Conservation (phyloP, 306 rosid species). For the Fragaria ananassa region DNA sequence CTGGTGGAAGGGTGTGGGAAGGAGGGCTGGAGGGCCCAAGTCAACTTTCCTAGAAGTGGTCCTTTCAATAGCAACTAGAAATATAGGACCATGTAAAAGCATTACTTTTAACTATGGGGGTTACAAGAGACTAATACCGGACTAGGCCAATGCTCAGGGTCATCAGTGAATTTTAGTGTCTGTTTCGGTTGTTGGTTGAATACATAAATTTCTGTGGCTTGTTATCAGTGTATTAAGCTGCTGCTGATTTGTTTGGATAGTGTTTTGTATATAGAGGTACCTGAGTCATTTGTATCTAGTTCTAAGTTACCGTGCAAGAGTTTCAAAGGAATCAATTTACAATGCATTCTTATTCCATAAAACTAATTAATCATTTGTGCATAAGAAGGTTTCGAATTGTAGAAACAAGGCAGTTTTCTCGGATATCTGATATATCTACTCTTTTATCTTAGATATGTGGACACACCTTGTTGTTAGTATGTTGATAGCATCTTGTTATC, state of each 20-base stretch:
- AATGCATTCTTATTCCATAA: not conserved
- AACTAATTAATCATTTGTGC: not conserved
- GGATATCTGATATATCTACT: not conserved
- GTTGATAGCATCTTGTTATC: not conserved
- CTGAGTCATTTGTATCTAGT: not conserved
- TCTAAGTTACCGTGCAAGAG: not conserved
- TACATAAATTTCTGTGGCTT: not conserved
- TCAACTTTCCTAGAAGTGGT: not conserved
- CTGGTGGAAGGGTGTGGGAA: not conserved
- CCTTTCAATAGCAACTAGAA: not conserved
- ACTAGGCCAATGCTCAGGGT: not conserved
- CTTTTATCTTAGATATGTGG: not conserved
- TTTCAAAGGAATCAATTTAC: not conserved
- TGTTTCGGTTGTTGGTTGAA: not conserved
- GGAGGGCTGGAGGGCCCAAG: too few relatives aligned
- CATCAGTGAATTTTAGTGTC: not conserved
- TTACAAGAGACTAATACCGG: not conserved
- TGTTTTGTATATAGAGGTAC: not conserved
- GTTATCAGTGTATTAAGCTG: not conserved
- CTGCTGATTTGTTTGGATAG: not conserved
- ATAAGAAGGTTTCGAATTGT: not conserved
- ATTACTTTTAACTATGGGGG: not conserved
- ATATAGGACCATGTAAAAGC: not conserved
- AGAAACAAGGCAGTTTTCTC: not conserved
- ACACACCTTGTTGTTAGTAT: not conserved